Base-by-base conservation (phyloP, 176 grass and related monocot species). In the Zea mays region DNA sequence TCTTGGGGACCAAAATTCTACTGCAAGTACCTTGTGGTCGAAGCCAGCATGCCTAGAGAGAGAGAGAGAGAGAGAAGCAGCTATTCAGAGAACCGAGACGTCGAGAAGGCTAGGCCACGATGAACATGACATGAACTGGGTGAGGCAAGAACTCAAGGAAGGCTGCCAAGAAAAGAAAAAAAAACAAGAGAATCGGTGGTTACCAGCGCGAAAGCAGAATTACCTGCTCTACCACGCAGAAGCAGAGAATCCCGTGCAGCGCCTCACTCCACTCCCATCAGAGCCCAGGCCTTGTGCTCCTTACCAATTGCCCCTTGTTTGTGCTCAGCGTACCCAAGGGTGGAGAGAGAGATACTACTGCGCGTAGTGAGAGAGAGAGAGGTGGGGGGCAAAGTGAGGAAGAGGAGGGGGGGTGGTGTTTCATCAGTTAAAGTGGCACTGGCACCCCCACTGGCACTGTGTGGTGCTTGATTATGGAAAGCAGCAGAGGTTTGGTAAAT, bases 401-500 rank as follows among this genome's bases (percentile, higher is more conserved):
- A 21, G 67, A 37, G 17, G 14, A 5, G 14, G 10, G 5, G 39
- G 21, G 66, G 79, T 66, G 59, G 60, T 78, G 67, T 67, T 85
- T 85, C 82, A 77, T 85, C 82, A 77, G 82, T 81, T 89, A 81
- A 85, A 88, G 87, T 72, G 82, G 87, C 82, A 81, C 34, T 39
- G 38, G 38, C 38, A 39, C 42, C 72, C 81, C 40, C 57, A 60
- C 57, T 33, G 55, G 54, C 20, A 60, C 72, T 38, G 76, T 38
- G 76, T 57, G 81, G 49, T 66, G 86, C 72, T 88, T 88, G 76
- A 77, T 81, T 89, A 72, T 81, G 82, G 72, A 89, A 85, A 85
- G 72, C 86, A 85, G 78, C 86, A 85, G 86, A 89, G 72, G 82
- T 85, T 81, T 89, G 82, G 81, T 89, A 81, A 89, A 77, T 89